Percentiles rank a stretch among this genome's conserved stretches.
These are phyloP conservation scores for Lupinus albus DNA, from an alignment of 306 rosid genomes.

Conservation along the genomic window DNA sequence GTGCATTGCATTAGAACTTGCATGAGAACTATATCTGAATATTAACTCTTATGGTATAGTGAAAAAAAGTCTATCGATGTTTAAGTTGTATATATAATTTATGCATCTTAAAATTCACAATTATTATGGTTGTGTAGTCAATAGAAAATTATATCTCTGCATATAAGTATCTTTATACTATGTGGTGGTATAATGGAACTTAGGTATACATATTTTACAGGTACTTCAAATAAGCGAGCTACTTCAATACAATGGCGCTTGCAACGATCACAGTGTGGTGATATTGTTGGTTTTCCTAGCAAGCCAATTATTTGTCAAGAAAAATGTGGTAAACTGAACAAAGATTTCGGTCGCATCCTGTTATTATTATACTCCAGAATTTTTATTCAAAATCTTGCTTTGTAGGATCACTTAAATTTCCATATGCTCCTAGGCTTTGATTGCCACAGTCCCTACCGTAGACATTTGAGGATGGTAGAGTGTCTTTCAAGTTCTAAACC, in stretches of 20 bases:
- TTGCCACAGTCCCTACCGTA: slow-evolving; percentile 57
- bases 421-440: slow-evolving; percentile 73
- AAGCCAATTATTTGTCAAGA: slow-evolving; percentile 77
- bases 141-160: not conserved
- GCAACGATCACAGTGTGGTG: slow-evolving; percentile 79
- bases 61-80: not conserved
- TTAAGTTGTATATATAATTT: slow-evolving; percentile 8
- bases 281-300: slow-evolving; percentile 90
- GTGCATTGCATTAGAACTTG: not conserved
- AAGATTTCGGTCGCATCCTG: slow-evolving; percentile 10
- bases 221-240: slow-evolving; percentile 90
- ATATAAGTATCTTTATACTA: not conserved
- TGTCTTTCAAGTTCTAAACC: slow-evolving; percentile 52
- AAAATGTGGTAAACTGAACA: slow-evolving; percentile 68
- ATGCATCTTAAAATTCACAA: slow-evolving; percentile 10
- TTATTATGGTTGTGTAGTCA: not conserved
- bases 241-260: slow-evolving; percentile 72
- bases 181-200: slow-evolving; percentile 1
- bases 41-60: not conserved
- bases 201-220: slow-evolving; percentile 46
- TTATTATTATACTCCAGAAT: slow-evolving; percentile 18
- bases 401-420: slow-evolving; percentile 77
- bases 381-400: slow-evolving; percentile 11
- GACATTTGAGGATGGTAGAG: slow-evolving; percentile 46
- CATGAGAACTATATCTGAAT: not conserved